These are phyloP conservation scores for Peziza echinospora DNA, from an alignment of 495 filamentous ascomycete genomes.

Conservation along the genomic window DNA sequence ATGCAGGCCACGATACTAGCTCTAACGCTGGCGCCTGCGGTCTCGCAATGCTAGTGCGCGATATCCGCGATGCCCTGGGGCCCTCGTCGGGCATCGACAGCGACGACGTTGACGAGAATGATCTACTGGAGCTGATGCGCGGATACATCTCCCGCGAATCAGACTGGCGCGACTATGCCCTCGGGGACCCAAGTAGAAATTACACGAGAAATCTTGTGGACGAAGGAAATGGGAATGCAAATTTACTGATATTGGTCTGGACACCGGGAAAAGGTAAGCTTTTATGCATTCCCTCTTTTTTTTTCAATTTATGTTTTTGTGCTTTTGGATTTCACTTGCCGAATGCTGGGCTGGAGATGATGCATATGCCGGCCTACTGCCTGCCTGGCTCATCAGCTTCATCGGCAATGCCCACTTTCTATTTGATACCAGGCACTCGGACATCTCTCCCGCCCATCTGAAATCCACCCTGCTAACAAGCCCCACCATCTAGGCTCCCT, in stretches of 20 bases:
- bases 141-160: slow-evolving; percentile 39
- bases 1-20: not conserved
- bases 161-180: slow-evolving; percentile 54
- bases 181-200: slow-evolving; percentile 37
- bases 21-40: no score
- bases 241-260: slow-evolving; percentile 84
- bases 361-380: no score
- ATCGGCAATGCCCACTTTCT: no score
- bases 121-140: slow-evolving; percentile 47
- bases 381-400: no score
- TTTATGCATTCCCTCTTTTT: no score
- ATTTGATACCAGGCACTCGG: no score
- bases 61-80: slow-evolving; percentile 49
- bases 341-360: no score
- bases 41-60: slow-evolving; percentile 54
- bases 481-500: no score
- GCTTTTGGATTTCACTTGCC: no score
- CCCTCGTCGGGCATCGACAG: slow-evolving; percentile 61
- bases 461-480: no score
- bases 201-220: slow-evolving; percentile 85
- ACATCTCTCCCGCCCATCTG: no score
- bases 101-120: slow-evolving; percentile 48
- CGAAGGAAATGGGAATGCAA: slow-evolving; percentile 76
- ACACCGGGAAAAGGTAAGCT: slow-evolving; percentile 66
- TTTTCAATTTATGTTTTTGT: no score